Base-by-base conservation (phyloP, 306 rosid species). In the Cicer cuneatum region DNA sequence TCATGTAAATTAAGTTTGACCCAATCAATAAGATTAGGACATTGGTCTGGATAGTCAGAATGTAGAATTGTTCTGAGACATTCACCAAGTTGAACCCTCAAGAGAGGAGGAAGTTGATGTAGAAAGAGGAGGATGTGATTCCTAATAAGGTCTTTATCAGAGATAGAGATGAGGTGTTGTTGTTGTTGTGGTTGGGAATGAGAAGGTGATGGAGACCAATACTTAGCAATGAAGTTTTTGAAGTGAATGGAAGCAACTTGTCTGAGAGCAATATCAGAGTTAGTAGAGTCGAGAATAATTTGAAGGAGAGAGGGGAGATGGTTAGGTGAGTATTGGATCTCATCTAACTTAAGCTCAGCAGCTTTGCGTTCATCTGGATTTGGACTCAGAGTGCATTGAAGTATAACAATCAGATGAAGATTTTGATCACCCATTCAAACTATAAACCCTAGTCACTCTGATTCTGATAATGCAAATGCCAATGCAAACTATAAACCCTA, bases 201-300 rank as follows among this genome's bases (percentile, higher is more conserved):
- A 42, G n/a, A 10, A 35, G 16, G 2, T 11, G 40, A 40, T 14
- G 95, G 89, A 24, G 86, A 85, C 98, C 98, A 93, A 78, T 93
- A 80, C 88, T 87, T 93, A 0, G 85, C 94, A 21, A 87, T 83
- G 80, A 91, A 91, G 79, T 93, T 93, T 80, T 93, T 93, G 73
- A 93, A 93, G 73, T 91, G 96, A 82, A 93, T 93, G 73, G 97
- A 89, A 11, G 92, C 98, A 57, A 81, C 92, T 83, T 93, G 98
- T 46, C 98, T 86, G 11, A 93, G 90, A 2, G 82, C 85, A 80
- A 88, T 83, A 66, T 91, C 92, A 11, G 78, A 74, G 69, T 82
- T 86, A 62, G 56, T 68, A 54, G 49, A 75, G 64, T 89, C 95
- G 57, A 93, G 97, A 10, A 89, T 87, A 66, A 93, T 91, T 64